Percentiles rank a stretch among this genome's conserved stretches.
Evolutionary conservation across 148 eudicot genomes (phyloP).

Genomic region (Spergularia marina): DNA sequence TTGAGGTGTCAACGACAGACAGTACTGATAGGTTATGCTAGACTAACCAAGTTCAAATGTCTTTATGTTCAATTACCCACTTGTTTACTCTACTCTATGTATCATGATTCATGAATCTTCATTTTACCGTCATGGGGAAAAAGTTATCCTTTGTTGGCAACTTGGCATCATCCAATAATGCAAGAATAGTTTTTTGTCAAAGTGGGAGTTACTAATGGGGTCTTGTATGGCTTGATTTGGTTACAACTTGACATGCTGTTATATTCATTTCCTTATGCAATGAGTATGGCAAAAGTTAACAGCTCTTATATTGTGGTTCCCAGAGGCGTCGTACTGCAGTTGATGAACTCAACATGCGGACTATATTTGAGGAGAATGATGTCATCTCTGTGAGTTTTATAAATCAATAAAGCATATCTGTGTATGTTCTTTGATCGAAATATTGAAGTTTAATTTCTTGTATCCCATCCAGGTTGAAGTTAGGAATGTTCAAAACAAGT

Average conservation of each 20-base stretch:
- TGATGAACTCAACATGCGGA: slow-evolving; percentile 94
- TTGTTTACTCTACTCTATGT: not conserved
- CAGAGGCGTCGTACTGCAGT: slow-evolving; percentile 87
- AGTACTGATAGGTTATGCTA: not conserved
- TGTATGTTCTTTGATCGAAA: not conserved
- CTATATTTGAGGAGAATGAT: slow-evolving; percentile 81
- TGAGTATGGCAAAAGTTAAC: slow-evolving; percentile 6
- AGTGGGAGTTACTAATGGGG: not conserved
- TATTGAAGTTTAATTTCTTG: not conserved
- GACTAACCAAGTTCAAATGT: no score
- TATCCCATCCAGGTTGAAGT: slow-evolving; percentile 68
- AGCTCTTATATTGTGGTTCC: slow-evolving; percentile 13
- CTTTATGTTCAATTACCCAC: not conserved
- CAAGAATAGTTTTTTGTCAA: not conserved
- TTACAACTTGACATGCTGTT: not conserved
- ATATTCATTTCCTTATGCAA: not conserved
- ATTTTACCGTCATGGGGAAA: not conserved
- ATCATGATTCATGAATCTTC: not conserved
- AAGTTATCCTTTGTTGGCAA: not conserved
- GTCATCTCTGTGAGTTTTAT: slow-evolving; percentile 75
- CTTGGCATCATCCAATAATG: not conserved
- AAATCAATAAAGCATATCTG: not conserved
- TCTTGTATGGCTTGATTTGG: not conserved
- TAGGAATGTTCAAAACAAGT: slow-evolving; percentile 82
- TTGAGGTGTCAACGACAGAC: not conserved